Evolutionary conservation across 148 eudicot genomes (phyloP), one percentile per base, ranked within the genome.

Genomic region (Rhododendron kiyosumense): DNA sequence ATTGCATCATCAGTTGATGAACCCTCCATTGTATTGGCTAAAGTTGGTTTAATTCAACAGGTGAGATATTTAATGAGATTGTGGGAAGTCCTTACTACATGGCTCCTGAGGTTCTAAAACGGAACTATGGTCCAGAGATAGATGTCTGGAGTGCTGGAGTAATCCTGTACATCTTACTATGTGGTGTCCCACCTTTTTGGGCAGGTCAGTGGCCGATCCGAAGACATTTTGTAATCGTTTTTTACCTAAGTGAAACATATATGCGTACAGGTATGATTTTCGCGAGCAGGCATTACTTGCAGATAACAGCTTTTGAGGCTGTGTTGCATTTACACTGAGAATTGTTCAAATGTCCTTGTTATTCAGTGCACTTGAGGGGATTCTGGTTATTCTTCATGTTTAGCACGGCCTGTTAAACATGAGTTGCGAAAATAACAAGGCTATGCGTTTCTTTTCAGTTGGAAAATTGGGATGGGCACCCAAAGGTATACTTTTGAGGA

Each of bases 91-190:
- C 94, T 83, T 92, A 92, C 77, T 92, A 92, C 89, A 92, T 90
- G 93, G 93, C 93, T 84, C 93, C 93, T 1, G 92, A 92, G 92
- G 94, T 92, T 87, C 85, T 92, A 14, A 90, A 87, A 83, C 91
- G 94, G 67, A 88, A 92, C 82, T 92, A 92, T 83, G 94, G 94
- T 38, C 92, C 92, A 22, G 92, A 92, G 46, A 84, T 91, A 74
- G 94, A 92, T 86, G 91, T 92, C 30, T 92, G 94, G 94, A 92
- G 94, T 89, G 94, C 94, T 88, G 92, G 94, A 34, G 94, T 92
- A 78, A 90, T 92, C 79, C 88, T 92, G 73, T 92, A 90, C 89
- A 92, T 90, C 85, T 90, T 92, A 63, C 93, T 92, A 20, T 92
- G 91, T 81, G 93, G 93, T 81, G 92, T 87, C 87, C 94, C 94